Base-by-base conservation (phyloP, 2,329 filamentous ascomycete species). In the Penicillium oxalicum region DNA sequence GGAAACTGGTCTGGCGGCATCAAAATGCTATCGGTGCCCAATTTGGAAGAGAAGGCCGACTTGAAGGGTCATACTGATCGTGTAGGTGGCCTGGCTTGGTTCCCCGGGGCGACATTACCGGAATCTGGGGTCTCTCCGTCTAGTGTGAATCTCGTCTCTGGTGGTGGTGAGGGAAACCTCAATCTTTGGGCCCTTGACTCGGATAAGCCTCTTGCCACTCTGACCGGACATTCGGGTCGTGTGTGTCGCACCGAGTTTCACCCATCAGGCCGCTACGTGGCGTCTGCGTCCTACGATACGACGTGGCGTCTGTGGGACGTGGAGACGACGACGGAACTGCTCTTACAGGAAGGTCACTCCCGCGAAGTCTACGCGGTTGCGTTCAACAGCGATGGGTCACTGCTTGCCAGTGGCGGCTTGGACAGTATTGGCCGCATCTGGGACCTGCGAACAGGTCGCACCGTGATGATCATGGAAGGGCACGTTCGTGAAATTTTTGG, bases 241-340 rank as follows among this genome's bases (percentile, higher is more conserved):
- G 90, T 98, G 7, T 95, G 90, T 61, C 83, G 91, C 48, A 86
- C 95, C 9, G 93, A 95, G 50, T 95, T 97, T 63, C 93, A 98
- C 58, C 93, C 93, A 0, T 95, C 88, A 0, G 91, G 91, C 3
- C 80, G 80, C 53, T 97, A 91, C 62, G 76, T 97, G 5, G 93
- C 91, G 4, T 95, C 91, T 1, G 93, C 93, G 5, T 95, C 90
- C 0, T 93, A 93, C 61, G 93, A 98, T 65, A 95, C 90, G 2
- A 95, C 93, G 0, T 98, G 93, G 93, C 83, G 91, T 39, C 75
- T 98, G 32, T 98, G 93, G 91, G 91, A 97, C 65, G 82, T 97
- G 0, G 84, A 88, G 58, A 93, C 86, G 0, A 88, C 83, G 0
- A 84, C 84, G 2, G 91, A 97, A 64, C 72, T 97, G 1, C 76